Percentiles rank a stretch among this genome's conserved stretches.
Evolutionary conservation across 108 stramenopile genomes (phyloP).

Genomic region (Mayamaea pseudoterrestris): DNA sequence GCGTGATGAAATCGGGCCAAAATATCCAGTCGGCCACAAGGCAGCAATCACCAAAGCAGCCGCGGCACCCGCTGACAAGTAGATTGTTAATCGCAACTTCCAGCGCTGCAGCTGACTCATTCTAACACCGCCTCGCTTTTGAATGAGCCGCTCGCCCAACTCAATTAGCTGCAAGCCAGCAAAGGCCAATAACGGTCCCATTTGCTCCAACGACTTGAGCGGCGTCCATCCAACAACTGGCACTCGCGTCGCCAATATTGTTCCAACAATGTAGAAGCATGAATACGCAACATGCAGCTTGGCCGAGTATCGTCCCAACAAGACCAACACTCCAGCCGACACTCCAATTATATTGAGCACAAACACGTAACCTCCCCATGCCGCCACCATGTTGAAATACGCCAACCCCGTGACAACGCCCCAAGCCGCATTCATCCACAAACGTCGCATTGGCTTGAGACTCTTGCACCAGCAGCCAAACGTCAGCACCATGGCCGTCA

Average conservation of each 20-base stretch:
- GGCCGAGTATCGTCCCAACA: constrained; percentile 70
- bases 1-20: constrained; percentile 77
- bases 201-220: constrained; percentile 79
- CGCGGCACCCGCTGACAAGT: constrained; percentile 15
- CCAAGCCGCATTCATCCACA: constrained; percentile 34
- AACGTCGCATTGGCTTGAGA: constrained; percentile 37
- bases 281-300: constrained; percentile 86
- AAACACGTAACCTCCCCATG: constrained; percentile 98
- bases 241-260: constrained; percentile 85
- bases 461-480: constrained; percentile 92
- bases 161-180: constrained; percentile 58
- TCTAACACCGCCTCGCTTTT: constrained; percentile 29
- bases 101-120: constrained; percentile 34
- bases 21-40: constrained; percentile 84
- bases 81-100: constrained; percentile 51
- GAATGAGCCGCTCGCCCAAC: constrained; percentile 48
- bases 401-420: constrained; percentile 64
- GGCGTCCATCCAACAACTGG: constrained; percentile 88
- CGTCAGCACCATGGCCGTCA: constrained; percentile 85
- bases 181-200: constrained; percentile 67
- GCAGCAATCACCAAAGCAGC: constrained; percentile 30
- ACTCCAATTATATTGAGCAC: constrained; percentile 94
- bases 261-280: constrained; percentile 88
- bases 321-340: constrained; percentile 76
- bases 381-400: constrained; percentile 92